Evolutionary conservation across 1,284 basidiomycete genomes (phyloP).

Genomic region (Fistulinella cinereoalba): DNA sequence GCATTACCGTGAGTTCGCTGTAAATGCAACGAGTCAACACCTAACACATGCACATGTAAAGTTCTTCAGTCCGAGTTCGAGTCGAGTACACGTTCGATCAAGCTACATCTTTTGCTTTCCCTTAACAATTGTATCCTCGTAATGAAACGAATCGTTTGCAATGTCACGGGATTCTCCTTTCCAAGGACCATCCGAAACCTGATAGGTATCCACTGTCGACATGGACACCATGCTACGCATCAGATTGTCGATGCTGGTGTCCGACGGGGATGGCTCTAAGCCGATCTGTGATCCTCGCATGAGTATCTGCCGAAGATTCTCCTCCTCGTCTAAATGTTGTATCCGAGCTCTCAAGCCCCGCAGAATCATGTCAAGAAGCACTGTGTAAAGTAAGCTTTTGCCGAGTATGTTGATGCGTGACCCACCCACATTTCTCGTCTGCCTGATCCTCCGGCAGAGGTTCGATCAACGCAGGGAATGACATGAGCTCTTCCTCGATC

Average conservation of each 20-base stretch:
- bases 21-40: no score
- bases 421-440: conserved; percentile 33
- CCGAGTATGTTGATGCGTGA: neutral
- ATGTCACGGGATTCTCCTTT: conserved; percentile 15
- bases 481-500: conserved; percentile 31
- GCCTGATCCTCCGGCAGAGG: conserved; percentile 24
- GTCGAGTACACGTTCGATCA: no score
- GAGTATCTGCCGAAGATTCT: conserved; percentile 60
- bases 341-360: conserved; percentile 50
- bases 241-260: conserved; percentile 58
- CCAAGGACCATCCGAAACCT: conserved; percentile 31
- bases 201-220: conserved; percentile 15
- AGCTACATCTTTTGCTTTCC: conserved; percentile 23
- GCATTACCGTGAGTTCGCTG: no score
- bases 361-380: conserved; percentile 49
- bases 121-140: conserved; percentile 28
- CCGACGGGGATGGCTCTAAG: conserved; percentile 49
- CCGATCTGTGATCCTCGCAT: conserved; percentile 53
- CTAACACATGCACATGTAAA: no score
- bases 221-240: conserved; percentile 60
- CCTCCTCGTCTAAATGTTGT: conserved; percentile 60
- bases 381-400: conserved; percentile 24
- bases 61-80: no score
- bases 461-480: conserved; percentile 26
- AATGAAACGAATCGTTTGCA: conserved; percentile 20